A percentile compares a stretch with the other conserved stretches of the same genome.
These are phyloP conservation scores for Corymbia maculata DNA, from an alignment of 345 rosid genomes.

Conservation along the genomic window DNA sequence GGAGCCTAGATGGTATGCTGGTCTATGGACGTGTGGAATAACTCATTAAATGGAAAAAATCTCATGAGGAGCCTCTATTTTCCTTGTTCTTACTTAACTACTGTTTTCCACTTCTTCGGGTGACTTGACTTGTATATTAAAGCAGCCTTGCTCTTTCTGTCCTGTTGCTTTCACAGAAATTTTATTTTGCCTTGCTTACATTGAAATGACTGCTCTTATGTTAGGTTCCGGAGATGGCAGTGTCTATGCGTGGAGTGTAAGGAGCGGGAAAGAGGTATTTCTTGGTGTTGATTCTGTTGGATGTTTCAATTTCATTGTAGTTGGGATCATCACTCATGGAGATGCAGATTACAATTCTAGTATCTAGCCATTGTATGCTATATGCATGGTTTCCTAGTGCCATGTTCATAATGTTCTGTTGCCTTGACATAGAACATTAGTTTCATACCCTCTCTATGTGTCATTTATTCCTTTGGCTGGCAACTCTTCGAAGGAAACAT, in stretches of 20 bases:
- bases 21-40: neutral
- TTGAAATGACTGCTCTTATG: neutral
- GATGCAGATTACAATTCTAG: neutral
- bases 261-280: constrained; percentile 84
- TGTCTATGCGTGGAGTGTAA: constrained; percentile 83
- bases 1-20: neutral
- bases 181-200: neutral
- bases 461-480: neutral
- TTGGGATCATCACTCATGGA: neutral
- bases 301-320: neutral
- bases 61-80: neutral
- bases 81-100: neutral
- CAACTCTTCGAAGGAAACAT: neutral
- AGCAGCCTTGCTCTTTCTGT: neutral
- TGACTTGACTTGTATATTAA: neutral
- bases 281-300: neutral
- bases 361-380: neutral
- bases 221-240: constrained; percentile 91
- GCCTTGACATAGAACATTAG: neutral
- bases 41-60: neutral
- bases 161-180: neutral
- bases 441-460: neutral
- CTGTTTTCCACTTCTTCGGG: neutral
- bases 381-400: neutral
- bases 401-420: neutral